These are phyloP conservation scores for Termitomyces sp. DNA, from an alignment of 768 basidiomycete genomes.

Conservation along the genomic window DNA sequence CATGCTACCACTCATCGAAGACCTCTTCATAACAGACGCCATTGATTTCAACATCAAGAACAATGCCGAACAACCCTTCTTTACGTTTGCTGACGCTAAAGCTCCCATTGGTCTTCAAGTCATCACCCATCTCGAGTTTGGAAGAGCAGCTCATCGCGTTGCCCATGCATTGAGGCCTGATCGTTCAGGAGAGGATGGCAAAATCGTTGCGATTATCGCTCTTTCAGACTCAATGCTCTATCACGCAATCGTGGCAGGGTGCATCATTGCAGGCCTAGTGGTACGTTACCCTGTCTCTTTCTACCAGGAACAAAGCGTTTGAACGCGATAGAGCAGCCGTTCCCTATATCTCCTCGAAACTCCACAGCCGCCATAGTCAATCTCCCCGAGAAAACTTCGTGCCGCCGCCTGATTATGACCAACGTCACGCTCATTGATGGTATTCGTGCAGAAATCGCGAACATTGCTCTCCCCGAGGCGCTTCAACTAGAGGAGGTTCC, in stretches of 20 bases:
- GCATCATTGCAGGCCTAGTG: slow-evolving; percentile 24
- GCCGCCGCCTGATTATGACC: slow-evolving; percentile 36
- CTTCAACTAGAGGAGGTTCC: slow-evolving; percentile 32
- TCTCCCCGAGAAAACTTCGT: slow-evolving; percentile 35
- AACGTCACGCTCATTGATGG: slow-evolving; percentile 29
- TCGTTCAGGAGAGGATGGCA: slow-evolving; percentile 20
- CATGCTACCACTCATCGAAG: neutral
- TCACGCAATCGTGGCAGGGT: slow-evolving; percentile 32
- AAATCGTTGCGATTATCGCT: slow-evolving; percentile 29
- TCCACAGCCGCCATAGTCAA: slow-evolving; percentile 33
- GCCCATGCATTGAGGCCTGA: slow-evolving; percentile 32
- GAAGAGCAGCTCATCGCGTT: slow-evolving; percentile 36
- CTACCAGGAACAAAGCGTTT: neutral
- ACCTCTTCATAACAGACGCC: neutral
- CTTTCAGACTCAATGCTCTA: slow-evolving; percentile 29
- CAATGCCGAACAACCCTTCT: slow-evolving; percentile 12
- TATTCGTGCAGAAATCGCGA: slow-evolving; percentile 21
- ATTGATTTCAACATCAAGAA: neutral
- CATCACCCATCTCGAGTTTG: slow-evolving; percentile 37
- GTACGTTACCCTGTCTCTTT: neutral
- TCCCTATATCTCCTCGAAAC: slow-evolving; percentile 32
- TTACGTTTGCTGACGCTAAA: slow-evolving; percentile 15
- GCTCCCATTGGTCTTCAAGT: slow-evolving; percentile 13
- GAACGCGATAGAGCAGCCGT: neutral
- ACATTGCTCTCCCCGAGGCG: slow-evolving; percentile 12